Evolutionary conservation across 2,329 filamentous ascomycete genomes (phyloP), one percentile per base, ranked within the genome.

Genomic region (Myrmaecium sp.): DNA sequence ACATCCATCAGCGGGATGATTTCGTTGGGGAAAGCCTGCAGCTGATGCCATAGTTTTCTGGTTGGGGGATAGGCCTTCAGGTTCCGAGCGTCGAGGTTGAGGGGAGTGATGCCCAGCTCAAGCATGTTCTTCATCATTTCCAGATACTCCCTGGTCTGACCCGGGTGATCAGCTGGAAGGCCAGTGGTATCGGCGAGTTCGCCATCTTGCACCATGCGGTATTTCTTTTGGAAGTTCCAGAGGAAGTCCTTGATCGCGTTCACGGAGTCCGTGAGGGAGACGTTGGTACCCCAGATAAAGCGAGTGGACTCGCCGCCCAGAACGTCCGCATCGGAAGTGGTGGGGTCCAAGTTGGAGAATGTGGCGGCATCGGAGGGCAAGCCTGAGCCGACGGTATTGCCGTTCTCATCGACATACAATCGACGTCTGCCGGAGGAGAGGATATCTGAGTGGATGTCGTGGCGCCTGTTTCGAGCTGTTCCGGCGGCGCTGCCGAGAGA

Each of bases 1-100:
- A 92, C 81, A 64, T 98, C 91, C 77, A 98, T 93, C 24, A 95
- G 65, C 3, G 86, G 84, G 23, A 98, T 78, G 28, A 98, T 84
- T 63, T 98, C 89, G 44, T 89, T 83, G 0, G 89, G 89, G 45
- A 94, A 98, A 9, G 79, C 75, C 48, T 92, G 81, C 31, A 91
- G 62, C 52, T 98, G 91, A 49, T 95, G 80, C 80, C 83, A 95
- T 30, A 98, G 62, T 56, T 95, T 95, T 40, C 76, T 64, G 0
- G 89, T 95, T 1, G 82, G 74, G 3, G 91, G 89, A 47, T 94
- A 98, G 8, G 84, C 67, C 48, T 91, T 92, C 32, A 98, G 62
- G 41, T 98, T 91, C 30, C 71, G 72, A 28, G 84, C 71, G 47
- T 98, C 83, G 21, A 98, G 56, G 46, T 94, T 94, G 21, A 98